These are phyloP conservation scores for Aquilaria malaccensis DNA, from an alignment of 345 rosid genomes.

Conservation along the genomic window DNA sequence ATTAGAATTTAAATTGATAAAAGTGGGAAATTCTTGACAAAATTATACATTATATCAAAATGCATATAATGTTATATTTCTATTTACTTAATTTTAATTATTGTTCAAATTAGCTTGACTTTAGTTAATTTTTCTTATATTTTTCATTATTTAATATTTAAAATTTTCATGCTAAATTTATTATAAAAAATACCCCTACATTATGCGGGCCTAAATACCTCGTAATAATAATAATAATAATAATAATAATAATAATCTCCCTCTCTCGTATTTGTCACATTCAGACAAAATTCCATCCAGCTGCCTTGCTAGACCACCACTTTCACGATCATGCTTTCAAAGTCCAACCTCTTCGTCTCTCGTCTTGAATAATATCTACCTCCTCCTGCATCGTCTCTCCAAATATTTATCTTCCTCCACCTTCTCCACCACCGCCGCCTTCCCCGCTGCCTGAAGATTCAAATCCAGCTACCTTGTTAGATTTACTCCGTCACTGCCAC, in stretches of 20 bases:
- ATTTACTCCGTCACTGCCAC: background rate
- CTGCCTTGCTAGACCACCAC: slow-evolving; percentile 7
- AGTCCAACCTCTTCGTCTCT: background rate
- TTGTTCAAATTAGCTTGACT: no score
- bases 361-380: background rate
- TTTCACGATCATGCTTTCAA: background rate
- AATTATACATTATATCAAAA: no score
- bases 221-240: no score
- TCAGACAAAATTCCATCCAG: slow-evolving; percentile 12
- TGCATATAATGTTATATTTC: no score
- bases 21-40: no score
- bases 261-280: background rate
- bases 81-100: no score
- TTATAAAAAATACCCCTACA: no score
- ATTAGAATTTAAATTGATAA: no score
- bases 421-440: background rate
- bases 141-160: no score
- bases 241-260: background rate
- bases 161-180: no score
- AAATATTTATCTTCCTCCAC: background rate
- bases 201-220: no score
- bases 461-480: background rate
- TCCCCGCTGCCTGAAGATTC: background rate
- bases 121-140: no score
- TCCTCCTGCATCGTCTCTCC: background rate